A percentile compares a stretch with the other conserved stretches of the same genome.
phyloP scores from a whole-genome alignment of 345 rosid species.

The Gossypium longicalyx region DNA sequence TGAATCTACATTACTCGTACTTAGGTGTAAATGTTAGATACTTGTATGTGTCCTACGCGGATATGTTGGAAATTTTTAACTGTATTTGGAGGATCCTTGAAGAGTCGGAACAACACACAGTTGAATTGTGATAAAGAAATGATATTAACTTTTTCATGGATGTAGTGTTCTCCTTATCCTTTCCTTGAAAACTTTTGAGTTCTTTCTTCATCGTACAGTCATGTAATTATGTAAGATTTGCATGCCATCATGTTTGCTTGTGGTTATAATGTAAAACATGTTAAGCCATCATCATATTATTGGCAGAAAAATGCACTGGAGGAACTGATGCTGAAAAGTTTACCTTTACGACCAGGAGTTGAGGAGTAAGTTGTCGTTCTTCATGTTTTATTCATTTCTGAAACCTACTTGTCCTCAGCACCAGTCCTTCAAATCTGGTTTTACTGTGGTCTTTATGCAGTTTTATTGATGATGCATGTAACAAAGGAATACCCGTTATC shows the following conservation, averaged over 20 bases:
- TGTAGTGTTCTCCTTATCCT: not conserved
- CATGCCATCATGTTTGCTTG: not conserved
- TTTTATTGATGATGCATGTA: conserved; percentile 63
- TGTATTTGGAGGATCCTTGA: not conserved
- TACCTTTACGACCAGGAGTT: conserved; percentile 80
- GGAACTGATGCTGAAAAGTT: conserved; percentile 56
- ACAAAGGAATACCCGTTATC: conserved; percentile 59
- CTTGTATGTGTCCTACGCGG: not conserved
- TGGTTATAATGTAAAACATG: not conserved
- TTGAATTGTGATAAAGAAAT: not conserved
- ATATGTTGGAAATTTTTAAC: not conserved
- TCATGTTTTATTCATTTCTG: not conserved
- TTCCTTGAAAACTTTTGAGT: not conserved
- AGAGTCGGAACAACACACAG: not conserved
- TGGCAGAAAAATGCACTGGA: conserved; percentile 76
- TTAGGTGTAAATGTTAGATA: not conserved
- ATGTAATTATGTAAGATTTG: not conserved
- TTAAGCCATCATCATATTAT: conserved; percentile 18
- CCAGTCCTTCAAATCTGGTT: not conserved
- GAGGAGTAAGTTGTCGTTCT: conserved; percentile 53
- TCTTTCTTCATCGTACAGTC: not conserved
- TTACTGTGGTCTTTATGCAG: conserved; percentile 38
- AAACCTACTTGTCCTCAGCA: not conserved
- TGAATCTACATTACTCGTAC: not conserved
- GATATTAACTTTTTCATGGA: not conserved